Evolutionary conservation across 2,329 filamentous ascomycete species (phyloP).

Genomic region (Arthrobotrys sphaeroides): DNA sequence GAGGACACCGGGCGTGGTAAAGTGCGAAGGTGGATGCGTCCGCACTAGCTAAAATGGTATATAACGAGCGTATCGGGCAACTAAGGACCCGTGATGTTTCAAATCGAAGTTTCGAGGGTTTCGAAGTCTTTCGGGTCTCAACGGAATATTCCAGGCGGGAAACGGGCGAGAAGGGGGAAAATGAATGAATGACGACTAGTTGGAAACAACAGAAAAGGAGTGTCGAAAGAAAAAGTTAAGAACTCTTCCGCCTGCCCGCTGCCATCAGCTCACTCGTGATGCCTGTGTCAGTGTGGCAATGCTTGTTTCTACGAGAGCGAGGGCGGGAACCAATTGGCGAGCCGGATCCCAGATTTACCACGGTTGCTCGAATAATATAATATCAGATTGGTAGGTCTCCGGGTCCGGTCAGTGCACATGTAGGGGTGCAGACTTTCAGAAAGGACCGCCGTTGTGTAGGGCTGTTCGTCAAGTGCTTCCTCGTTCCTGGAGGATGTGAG

Average conservation of each 20-base stretch:
- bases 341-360: slow-evolving; percentile 24
- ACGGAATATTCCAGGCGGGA: slow-evolving; percentile 18
- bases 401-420: slow-evolving; percentile 27
- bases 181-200: slow-evolving; percentile 46
- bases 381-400: slow-evolving; percentile 15
- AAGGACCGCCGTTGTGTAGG: slow-evolving; percentile 20
- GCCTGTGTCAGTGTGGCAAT: slow-evolving; percentile 18
- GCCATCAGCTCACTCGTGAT: slow-evolving; percentile 41
- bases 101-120: slow-evolving; percentile 38
- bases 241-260: slow-evolving; percentile 34
- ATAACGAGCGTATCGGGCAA: slow-evolving; percentile 50
- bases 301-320: slow-evolving; percentile 8
- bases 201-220: slow-evolving; percentile 46
- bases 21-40: slow-evolving; percentile 12
- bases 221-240: slow-evolving; percentile 6
- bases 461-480: slow-evolving; percentile 15
- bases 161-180: slow-evolving; percentile 29
- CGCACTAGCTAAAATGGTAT: slow-evolving; percentile 29
- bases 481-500: slow-evolving; percentile 18
- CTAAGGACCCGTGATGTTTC: slow-evolving; percentile 37
- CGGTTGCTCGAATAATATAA: slow-evolving; percentile 14
- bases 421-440: slow-evolving; percentile 14
- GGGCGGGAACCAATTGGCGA: slow-evolving; percentile 27
- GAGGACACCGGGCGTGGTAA: slow-evolving; percentile 9
- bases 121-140: slow-evolving; percentile 29